A percentile compares a stretch with the other conserved stretches of the same genome.
These are phyloP conservation scores for Coniophora puteana DNA, from an alignment of 1,284 basidiomycete species.

Conservation along the genomic window DNA sequence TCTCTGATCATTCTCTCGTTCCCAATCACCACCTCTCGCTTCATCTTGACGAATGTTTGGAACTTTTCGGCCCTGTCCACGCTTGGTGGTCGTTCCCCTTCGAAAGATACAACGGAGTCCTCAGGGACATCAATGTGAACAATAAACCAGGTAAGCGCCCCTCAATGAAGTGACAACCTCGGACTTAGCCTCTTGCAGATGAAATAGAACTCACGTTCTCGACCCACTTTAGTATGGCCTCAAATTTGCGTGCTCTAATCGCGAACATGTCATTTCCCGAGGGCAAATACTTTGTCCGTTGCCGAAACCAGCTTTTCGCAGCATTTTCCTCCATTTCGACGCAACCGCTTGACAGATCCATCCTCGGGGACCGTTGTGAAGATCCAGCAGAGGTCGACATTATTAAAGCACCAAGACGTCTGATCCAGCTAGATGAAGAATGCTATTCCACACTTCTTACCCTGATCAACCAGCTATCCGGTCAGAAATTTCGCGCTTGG, in stretches of 20 bases:
- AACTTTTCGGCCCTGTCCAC: constrained; percentile 17
- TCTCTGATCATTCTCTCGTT: constrained; percentile 2
- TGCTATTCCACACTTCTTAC: too few species aligned
- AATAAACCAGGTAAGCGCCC: background rate
- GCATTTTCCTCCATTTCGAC: background rate
- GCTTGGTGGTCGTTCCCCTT: constrained; percentile 22
- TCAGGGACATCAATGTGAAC: constrained; percentile 9
- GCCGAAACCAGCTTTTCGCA: background rate
- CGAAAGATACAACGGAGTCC: constrained; percentile 16
- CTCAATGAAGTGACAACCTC: too few species aligned
- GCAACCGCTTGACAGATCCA: background rate
- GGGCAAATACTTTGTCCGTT: background rate
- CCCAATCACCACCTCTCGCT: constrained; percentile 16
- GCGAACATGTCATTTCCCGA: background rate
- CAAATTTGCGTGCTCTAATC: background rate
- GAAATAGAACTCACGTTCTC: background rate
- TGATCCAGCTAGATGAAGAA: background rate
- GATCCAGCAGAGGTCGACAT: background rate
- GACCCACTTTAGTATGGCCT: background rate
- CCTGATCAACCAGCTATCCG: too few species aligned
- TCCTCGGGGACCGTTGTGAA: background rate
- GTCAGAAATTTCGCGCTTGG: too few species aligned
- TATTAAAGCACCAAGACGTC: background rate
- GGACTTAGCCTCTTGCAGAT: background rate
- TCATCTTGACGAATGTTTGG: constrained; percentile 15